These are phyloP conservation scores for Juncus inflexus DNA, from an alignment of 176 grass and related monocot species.

Conservation along the genomic window DNA sequence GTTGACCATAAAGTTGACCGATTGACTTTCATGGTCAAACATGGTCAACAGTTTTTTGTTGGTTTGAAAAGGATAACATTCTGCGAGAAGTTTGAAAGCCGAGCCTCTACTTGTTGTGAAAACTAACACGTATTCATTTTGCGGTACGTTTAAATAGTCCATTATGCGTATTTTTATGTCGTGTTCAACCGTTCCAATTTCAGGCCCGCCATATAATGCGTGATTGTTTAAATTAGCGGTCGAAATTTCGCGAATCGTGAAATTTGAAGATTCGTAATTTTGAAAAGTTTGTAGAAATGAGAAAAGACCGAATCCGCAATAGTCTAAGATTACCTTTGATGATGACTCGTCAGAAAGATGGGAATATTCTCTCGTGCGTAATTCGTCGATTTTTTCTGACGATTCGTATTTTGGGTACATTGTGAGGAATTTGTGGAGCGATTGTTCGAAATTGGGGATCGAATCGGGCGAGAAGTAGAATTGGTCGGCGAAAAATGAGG, in stretches of 20 bases:
- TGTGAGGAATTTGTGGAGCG: constrained; percentile 76
- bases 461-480: constrained; percentile 55
- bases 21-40: constrained; percentile 99
- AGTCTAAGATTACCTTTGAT: constrained; percentile 81
- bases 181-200: constrained; percentile 60
- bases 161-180: constrained; percentile 92
- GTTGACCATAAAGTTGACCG: constrained; percentile 91
- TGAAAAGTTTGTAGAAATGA: constrained; percentile 55
- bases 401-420: constrained; percentile 90
- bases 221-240: constrained; percentile 98
- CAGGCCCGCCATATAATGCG: constrained; percentile 66
- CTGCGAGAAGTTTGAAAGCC: constrained; percentile 78
- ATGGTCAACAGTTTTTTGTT: constrained; percentile 94
- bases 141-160: constrained; percentile 86
- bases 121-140: constrained; percentile 80
- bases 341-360: constrained; percentile 55
- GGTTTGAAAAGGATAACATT: constrained; percentile 88
- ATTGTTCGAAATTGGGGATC: constrained; percentile 54
- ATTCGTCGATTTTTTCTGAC: constrained; percentile 61
- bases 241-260: constrained; percentile 71
- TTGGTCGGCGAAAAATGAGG: constrained; percentile 54
- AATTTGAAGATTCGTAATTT: constrained; percentile 71
- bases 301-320: constrained; percentile 95
- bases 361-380: constrained; percentile 70
- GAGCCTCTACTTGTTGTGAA: constrained; percentile 92